phyloP scores from a whole-genome alignment of 768 basidiomycete species.

The Collybia mongolica region DNA sequence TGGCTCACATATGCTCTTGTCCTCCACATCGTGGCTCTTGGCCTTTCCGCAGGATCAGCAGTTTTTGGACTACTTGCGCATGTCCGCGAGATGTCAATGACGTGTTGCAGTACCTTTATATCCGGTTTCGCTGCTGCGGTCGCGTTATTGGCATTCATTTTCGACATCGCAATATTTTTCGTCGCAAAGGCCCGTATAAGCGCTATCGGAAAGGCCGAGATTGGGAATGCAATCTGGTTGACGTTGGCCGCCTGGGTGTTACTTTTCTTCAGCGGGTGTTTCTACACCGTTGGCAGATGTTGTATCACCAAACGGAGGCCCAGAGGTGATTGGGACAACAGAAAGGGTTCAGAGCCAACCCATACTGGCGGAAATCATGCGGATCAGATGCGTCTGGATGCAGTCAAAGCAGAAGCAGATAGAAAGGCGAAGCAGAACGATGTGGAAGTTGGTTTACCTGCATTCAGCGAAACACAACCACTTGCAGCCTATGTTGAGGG shows the following conservation, averaged over 20 bases:
- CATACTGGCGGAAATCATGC: conserved; percentile 36
- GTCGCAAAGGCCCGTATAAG: conserved; percentile 85
- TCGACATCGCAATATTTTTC: conserved; percentile 91
- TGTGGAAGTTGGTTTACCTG: conserved; percentile 68
- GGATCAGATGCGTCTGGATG: conserved; percentile 77
- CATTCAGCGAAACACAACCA: conserved; percentile 75
- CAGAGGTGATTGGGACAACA: conserved; percentile 34
- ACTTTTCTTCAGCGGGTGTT: conserved; percentile 88
- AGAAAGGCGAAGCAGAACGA: conserved; percentile 66
- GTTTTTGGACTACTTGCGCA: conserved; percentile 88
- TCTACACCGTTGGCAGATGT: conserved; percentile 82
- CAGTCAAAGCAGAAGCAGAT: conserved; percentile 84
- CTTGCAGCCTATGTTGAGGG: conserved; percentile 60
- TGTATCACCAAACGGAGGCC: conserved; percentile 63
- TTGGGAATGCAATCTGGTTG: conserved; percentile 92
- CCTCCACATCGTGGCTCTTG: conserved; percentile 87
- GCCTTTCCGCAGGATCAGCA: conserved; percentile 64
- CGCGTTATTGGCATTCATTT: conserved; percentile 85
- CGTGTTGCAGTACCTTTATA: conserved; percentile 77
- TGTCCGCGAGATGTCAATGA: conserved; percentile 83
- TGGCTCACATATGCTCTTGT: conserved; percentile 95
- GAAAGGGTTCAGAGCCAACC: conserved; percentile 26
- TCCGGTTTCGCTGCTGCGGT: conserved; percentile 79
- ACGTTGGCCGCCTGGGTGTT: conserved; percentile 84
- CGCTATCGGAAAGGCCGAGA: conserved; percentile 69